phyloP scores from a whole-genome alignment of 2,329 filamentous ascomycete species.

The Cladosporium sp. region DNA sequence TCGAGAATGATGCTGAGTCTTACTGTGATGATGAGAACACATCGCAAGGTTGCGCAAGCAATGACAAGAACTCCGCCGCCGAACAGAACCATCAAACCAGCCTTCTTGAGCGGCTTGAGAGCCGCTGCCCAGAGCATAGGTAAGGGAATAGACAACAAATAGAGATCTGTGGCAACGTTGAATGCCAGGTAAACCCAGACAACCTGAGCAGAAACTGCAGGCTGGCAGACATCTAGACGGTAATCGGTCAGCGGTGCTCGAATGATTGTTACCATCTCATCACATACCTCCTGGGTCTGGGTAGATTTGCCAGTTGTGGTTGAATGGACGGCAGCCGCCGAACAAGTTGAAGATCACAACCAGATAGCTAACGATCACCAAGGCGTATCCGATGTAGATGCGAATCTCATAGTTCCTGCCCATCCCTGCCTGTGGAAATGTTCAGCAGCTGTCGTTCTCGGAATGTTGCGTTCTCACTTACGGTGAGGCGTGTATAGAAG shows the following conservation, averaged over 20 bases:
- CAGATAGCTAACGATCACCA: slow-evolving; percentile 10
- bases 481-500: slow-evolving; percentile 15
- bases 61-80: slow-evolving; percentile 13
- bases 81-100: slow-evolving; percentile 15
- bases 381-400: slow-evolving; percentile 12
- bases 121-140: slow-evolving; percentile 11
- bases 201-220: slow-evolving; percentile 12
- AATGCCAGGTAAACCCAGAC: slow-evolving; percentile 14
- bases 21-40: slow-evolving; percentile 14
- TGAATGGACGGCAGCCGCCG: slow-evolving; percentile 7
- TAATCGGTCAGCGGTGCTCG: not conserved
- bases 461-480: not conserved
- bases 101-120: slow-evolving; percentile 8
- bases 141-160: slow-evolving; percentile 12
- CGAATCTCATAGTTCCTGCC: slow-evolving; percentile 16
- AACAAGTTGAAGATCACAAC: slow-evolving; percentile 11
- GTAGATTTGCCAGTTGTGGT: slow-evolving; percentile 12
- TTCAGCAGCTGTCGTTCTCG: not conserved
- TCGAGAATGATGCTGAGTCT: not conserved
- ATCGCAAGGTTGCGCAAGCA: slow-evolving; percentile 9
- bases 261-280: too few relatives aligned
- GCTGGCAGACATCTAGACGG: slow-evolving; percentile 8
- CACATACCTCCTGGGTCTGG: slow-evolving; percentile 13
- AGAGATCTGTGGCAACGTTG: slow-evolving; percentile 11
- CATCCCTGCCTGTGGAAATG: not conserved